phyloP scores from a whole-genome alignment of 306 rosid genomes.

The Glycine soja region DNA sequence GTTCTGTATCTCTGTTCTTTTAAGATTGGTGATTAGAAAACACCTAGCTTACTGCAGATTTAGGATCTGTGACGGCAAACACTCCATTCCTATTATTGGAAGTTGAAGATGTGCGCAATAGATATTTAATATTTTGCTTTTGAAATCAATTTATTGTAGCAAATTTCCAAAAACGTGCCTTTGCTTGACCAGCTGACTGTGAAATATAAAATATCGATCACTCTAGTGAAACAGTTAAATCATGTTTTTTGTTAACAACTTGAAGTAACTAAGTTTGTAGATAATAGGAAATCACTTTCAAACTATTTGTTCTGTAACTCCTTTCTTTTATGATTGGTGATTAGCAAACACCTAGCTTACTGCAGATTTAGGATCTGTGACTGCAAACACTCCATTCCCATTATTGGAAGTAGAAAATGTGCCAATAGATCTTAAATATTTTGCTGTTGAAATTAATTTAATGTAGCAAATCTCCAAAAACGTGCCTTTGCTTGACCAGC shows the following conservation, averaged over 20 bases:
- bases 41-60: constrained; percentile 11
- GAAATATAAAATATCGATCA: constrained; percentile 27
- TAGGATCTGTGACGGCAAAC: constrained; percentile 36
- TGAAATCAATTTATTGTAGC: constrained; percentile 16
- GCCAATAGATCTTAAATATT: too few species aligned
- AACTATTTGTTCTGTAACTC: constrained; percentile 13
- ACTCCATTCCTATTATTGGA: background rate
- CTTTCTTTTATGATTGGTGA: background rate
- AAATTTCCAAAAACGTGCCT: background rate
- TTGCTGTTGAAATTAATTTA: too few species aligned
- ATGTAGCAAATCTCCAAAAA: too few species aligned
- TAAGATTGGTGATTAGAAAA: background rate
- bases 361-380: constrained; percentile 41
- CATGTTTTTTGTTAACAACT: background rate
- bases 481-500: too few species aligned
- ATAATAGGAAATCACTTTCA: too few species aligned
- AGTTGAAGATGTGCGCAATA: background rate
- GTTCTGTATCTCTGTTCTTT: constrained; percentile 6
- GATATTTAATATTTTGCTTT: constrained; percentile 20
- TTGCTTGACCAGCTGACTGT: constrained; percentile 30
- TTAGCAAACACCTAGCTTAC: background rate
- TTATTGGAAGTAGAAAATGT: constrained; percentile 22
- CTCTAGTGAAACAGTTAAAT: constrained; percentile 22
- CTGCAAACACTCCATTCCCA: constrained; percentile 25
- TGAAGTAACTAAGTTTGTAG: too few species aligned